Evolutionary conservation across 225 moss, liverwort and hornwort genomes (phyloP), one percentile per base, ranked within the genome.

Genomic region (Physcomitrium patens): DNA sequence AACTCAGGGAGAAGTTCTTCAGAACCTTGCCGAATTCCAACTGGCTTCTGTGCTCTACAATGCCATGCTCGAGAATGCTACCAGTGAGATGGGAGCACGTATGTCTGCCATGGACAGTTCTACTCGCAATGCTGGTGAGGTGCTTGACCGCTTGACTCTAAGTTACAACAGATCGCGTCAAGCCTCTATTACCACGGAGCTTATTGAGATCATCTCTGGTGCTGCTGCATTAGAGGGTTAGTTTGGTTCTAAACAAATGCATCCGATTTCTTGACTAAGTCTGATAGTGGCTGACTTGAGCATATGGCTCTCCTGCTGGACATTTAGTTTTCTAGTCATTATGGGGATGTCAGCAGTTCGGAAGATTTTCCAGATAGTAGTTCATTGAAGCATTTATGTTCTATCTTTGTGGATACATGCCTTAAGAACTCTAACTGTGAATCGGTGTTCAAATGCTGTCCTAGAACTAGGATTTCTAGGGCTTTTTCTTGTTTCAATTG

Each of bases 51-150:
- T 88, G 47, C 79, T 97, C 59, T 97, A 84, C 48, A 97, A 97
- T 78, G 97, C 94, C 58, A 80, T 97, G 86, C 86, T 86, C 47
- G 86, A 86, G 83, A 86, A 83, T 83, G 86, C 86, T 66, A 86
- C 91, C 71, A 97, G 97, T 85, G 97, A 97, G 69, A 97, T 97
- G 97, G 97, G 94, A 63, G 97, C 94, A 10, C 94, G 93, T 61
- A 97, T 97, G 97, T 97, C 97, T 47, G 97, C 97, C 61, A 94
- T 97, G 97, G 97, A 97, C 81, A 93, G 47, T 83, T 97, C 97
- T 8, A 78, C 97, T 9, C 90, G 92, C 69, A 97, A 97, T 70
- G 97, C 97, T n/a, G 90, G 94, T 69, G 97, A 97, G 72, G 89
- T 97, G 86, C 86, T 97, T 53, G 97, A 97, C 53, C 92, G 89